Evolutionary conservation across 2,329 filamentous ascomycete species (phyloP).

Genomic region (Fusarium phyllophilum): DNA sequence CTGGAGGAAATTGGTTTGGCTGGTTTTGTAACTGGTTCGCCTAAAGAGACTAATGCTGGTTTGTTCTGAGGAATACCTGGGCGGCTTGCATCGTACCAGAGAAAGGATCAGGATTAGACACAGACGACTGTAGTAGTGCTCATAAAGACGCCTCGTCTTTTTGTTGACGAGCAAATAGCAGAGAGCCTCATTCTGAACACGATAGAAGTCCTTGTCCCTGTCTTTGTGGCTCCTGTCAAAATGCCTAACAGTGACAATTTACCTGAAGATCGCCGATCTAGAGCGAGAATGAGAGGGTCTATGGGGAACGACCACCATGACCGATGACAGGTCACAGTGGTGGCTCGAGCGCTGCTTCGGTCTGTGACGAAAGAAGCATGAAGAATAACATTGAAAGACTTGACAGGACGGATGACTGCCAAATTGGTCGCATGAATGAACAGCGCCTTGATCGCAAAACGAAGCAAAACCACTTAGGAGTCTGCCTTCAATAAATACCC

Average conservation of each 20-base stretch:
- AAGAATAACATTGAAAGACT: not conserved
- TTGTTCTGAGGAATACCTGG: not conserved
- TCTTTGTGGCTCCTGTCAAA: conserved; percentile 17
- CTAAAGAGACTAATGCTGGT: not conserved
- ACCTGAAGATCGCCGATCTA: conserved; percentile 37
- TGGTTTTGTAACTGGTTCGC: conserved; percentile 8
- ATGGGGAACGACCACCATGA: conserved; percentile 15
- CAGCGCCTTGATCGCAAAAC: not conserved
- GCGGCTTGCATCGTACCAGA: not conserved
- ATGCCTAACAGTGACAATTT: conserved; percentile 15
- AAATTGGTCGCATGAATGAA: not conserved
- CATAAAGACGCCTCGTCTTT: conserved; percentile 22
- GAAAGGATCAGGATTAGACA: not conserved
- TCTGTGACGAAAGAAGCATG: conserved; percentile 3
- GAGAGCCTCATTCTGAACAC: conserved; percentile 11
- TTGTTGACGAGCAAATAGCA: conserved; percentile 7
- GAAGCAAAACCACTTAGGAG: not conserved
- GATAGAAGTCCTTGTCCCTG: not conserved
- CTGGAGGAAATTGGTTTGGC: conserved; percentile 4
- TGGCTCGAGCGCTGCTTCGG: conserved; percentile 31
- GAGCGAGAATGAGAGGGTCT: conserved; percentile 30
- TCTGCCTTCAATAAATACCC: not conserved
- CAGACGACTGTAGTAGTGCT: not conserved
- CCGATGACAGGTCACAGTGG: conserved; percentile 13
- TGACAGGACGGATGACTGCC: not conserved